phyloP scores from a whole-genome alignment of 2,329 filamentous ascomycete genomes.

The Aspergillus ruber region DNA sequence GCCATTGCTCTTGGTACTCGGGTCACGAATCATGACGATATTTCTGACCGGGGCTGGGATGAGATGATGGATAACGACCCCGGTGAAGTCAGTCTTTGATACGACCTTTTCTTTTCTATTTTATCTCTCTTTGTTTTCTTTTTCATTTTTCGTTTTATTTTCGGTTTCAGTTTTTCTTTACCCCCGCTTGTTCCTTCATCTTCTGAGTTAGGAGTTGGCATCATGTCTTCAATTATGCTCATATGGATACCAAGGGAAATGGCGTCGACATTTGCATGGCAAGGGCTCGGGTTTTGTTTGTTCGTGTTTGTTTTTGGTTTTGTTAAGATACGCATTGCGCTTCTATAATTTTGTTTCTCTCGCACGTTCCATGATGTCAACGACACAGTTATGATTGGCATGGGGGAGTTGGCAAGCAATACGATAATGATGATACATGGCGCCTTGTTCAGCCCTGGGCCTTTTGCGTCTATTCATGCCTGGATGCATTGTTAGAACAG shows the following conservation, averaged over 20 bases:
- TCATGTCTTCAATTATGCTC: constrained; percentile 3
- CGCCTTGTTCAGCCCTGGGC: constrained; percentile 6
- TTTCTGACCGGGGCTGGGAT: constrained; percentile 33
- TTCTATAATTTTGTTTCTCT: constrained; percentile 5
- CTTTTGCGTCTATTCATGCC: constrained; percentile 10
- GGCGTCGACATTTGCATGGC: constrained; percentile 16
- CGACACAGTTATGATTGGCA: constrained; percentile 9
- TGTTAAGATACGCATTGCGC: constrained; percentile 1
- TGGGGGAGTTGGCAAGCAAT: constrained; percentile 6
- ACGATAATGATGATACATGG: constrained; percentile 17
- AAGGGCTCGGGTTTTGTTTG: constrained; percentile 7
- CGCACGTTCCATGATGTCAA: constrained; percentile 9
- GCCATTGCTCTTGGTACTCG: constrained; percentile 32
- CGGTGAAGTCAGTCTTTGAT: constrained; percentile 39
- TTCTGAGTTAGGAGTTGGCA: constrained; percentile 11
- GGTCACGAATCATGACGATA: constrained; percentile 22
- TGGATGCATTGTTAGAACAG: constrained; percentile 14
- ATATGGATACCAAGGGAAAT: constrained; percentile 4
- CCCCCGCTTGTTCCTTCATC: constrained; percentile 4
- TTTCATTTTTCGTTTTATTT: constrained; percentile 5
- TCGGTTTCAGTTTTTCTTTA: constrained; percentile 4
- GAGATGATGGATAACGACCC: constrained; percentile 37
- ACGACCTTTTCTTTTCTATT: neutral
- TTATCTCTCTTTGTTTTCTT: constrained; percentile 4
- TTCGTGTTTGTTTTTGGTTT: constrained; percentile 3